phyloP scores from a whole-genome alignment of 306 rosid species.

The Vachellia collinsii region DNA sequence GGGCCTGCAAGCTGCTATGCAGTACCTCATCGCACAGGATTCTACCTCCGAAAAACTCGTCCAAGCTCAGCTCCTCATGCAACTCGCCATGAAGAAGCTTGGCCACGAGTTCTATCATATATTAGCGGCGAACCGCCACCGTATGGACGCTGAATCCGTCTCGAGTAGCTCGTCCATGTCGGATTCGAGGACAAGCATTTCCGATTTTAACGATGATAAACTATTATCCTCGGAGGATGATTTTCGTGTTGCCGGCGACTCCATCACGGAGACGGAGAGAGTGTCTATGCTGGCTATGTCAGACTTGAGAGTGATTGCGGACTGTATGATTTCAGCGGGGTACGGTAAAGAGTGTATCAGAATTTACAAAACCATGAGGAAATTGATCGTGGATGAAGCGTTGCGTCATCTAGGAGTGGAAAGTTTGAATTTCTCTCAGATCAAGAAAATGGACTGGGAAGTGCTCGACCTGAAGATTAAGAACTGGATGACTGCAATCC shows the following conservation, averaged over 20 bases:
- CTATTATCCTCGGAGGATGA: constrained; percentile 54
- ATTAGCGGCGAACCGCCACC: constrained; percentile 42
- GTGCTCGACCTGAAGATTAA: constrained; percentile 65
- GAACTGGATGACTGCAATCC: constrained; percentile 68
- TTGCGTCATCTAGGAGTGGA: constrained; percentile 71
- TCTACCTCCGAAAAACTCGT: constrained; percentile 52
- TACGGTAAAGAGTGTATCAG: constrained; percentile 76
- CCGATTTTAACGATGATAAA: constrained; percentile 57
- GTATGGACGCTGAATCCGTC: constrained; percentile 63
- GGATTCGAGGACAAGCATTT: constrained; percentile 39
- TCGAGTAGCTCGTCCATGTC: constrained; percentile 51
- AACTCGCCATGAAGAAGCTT: constrained; percentile 75
- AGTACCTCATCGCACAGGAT: constrained; percentile 44
- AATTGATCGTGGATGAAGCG: constrained; percentile 73
- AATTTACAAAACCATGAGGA: constrained; percentile 54
- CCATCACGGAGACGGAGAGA: constrained; percentile 49
- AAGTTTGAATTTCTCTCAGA: constrained; percentile 48
- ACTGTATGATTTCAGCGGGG: constrained; percentile 68
- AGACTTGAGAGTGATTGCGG: constrained; percentile 71
- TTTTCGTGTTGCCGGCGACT: constrained; percentile 38
- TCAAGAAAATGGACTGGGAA: constrained; percentile 77
- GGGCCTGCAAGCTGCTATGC: constrained; percentile 79
- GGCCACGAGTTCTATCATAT: constrained; percentile 68
- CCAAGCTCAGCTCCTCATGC: constrained; percentile 68
- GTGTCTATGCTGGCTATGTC: constrained; percentile 53